phyloP scores from a whole-genome alignment of 768 basidiomycete species.

The Leccinum subgranulosum region DNA sequence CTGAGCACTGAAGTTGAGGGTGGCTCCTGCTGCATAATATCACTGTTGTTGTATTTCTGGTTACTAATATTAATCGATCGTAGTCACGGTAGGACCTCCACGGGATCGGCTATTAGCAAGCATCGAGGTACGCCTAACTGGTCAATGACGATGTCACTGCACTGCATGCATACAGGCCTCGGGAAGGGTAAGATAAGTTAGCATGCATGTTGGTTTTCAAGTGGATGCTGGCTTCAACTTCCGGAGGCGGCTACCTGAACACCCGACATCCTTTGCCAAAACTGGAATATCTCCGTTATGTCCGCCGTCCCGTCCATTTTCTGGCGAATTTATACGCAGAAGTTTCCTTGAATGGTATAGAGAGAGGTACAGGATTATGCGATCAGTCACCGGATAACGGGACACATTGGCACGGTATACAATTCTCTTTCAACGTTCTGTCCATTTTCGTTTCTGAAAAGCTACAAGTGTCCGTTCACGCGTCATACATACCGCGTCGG shows the following conservation, averaged over 20 bases:
- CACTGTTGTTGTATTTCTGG: constrained; percentile 6
- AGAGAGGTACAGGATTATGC: constrained; percentile 25
- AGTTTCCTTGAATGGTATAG: constrained; percentile 7
- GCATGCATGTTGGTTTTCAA: constrained; percentile 6
- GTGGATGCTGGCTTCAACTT: neutral
- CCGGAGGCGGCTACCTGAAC: constrained; percentile 21
- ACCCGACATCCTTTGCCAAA: constrained; percentile 10
- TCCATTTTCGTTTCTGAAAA: constrained; percentile 7
- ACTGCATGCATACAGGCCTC: constrained; percentile 15
- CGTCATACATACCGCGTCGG: constrained; percentile 20
- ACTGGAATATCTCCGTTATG: neutral
- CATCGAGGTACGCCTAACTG: constrained; percentile 22
- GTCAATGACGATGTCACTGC: constrained; percentile 17
- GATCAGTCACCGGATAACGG: constrained; percentile 19
- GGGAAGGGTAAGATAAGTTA: constrained; percentile 3
- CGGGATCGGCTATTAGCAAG: constrained; percentile 2
- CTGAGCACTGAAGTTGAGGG: neutral
- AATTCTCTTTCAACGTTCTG: constrained; percentile 6
- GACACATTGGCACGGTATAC: constrained; percentile 5
- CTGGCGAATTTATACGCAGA: neutral
- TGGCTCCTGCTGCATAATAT: neutral
- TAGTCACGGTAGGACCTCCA: constrained; percentile 5
- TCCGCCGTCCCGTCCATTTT: neutral
- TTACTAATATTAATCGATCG: constrained; percentile 1
- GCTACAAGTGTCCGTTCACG: constrained; percentile 7